Percentiles rank a stretch among this genome's conserved stretches.
Evolutionary conservation across 768 basidiomycete genomes (phyloP).

Genomic region (Leccinellum luteum): DNA sequence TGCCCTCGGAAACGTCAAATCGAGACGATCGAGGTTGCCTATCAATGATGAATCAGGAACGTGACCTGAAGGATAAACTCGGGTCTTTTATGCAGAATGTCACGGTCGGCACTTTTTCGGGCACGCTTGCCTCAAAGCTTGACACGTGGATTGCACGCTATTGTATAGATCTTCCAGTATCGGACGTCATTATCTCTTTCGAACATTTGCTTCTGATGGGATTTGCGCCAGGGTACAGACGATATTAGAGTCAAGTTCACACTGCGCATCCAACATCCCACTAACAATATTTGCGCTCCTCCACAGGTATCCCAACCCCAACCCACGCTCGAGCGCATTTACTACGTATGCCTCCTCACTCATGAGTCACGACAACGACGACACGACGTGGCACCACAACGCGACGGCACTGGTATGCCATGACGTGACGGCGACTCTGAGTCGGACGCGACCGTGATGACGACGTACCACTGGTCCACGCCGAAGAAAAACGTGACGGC

Average conservation of each 20-base stretch:
- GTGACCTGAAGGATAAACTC: not conserved
- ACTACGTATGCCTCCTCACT: too few species aligned
- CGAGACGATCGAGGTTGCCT: slow-evolving; percentile 92
- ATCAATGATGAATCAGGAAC: slow-evolving; percentile 8
- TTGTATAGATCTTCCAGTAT: not conserved
- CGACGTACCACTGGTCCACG: too few species aligned
- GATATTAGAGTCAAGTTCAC: not conserved
- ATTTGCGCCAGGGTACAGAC: not conserved
- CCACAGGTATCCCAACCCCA: too few species aligned
- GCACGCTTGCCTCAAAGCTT: not conserved
- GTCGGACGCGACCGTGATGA: too few species aligned
- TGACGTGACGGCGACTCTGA: too few species aligned
- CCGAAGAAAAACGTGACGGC: too few species aligned
- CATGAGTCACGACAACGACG: too few species aligned
- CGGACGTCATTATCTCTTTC: not conserved
- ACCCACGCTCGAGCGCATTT: too few species aligned
- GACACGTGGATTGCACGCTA: not conserved
- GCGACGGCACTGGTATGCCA: too few species aligned
- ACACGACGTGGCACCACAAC: too few species aligned
- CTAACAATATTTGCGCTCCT: not conserved
- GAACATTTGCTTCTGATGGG: not conserved
- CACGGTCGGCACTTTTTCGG: too few species aligned
- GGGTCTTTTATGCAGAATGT: not conserved
- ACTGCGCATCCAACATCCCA: not conserved
- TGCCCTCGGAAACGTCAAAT: slow-evolving; percentile 96